These are phyloP conservation scores for Candida oleophila DNA, from an alignment of 805 yeast genomes.

Conservation along the genomic window DNA sequence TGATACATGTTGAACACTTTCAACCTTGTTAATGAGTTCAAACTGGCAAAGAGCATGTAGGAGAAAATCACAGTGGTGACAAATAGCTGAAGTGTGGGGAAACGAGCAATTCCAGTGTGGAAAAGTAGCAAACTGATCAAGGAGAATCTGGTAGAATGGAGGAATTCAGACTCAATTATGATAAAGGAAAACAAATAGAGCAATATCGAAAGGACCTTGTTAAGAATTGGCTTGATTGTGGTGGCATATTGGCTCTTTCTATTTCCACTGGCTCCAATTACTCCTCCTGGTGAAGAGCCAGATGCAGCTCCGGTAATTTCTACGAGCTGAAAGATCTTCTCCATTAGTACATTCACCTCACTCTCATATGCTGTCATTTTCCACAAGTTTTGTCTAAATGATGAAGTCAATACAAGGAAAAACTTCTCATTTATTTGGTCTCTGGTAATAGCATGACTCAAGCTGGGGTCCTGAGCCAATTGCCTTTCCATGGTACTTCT, in stretches of 20 bases:
- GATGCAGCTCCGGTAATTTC: slow-evolving; percentile 51
- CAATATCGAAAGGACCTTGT: slow-evolving; percentile 42
- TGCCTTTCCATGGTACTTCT: slow-evolving; percentile 32
- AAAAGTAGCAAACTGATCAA: slow-evolving; percentile 52
- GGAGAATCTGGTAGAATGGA: slow-evolving; percentile 68
- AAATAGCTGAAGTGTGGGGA: slow-evolving; percentile 32
- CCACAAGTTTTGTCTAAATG: slow-evolving; percentile 52
- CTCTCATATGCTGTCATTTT: slow-evolving; percentile 54
- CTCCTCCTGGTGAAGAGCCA: background rate
- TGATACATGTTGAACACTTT: slow-evolving; percentile 76
- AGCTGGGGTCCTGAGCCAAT: slow-evolving; percentile 16
- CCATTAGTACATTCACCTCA: slow-evolving; percentile 52
- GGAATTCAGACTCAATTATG: slow-evolving; percentile 69
- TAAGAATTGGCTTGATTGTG: slow-evolving; percentile 43
- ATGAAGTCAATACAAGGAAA: slow-evolving; percentile 50
- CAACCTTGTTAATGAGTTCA: slow-evolving; percentile 63
- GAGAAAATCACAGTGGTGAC: slow-evolving; percentile 45
- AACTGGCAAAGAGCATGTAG: slow-evolving; percentile 68
- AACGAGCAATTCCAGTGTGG: slow-evolving; percentile 24
- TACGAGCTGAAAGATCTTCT: slow-evolving; percentile 51
- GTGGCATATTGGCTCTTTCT: background rate
- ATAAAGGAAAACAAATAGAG: slow-evolving; percentile 48
- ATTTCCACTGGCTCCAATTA: background rate
- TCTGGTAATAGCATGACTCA: slow-evolving; percentile 18
- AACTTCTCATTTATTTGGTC: slow-evolving; percentile 39